Conservation (phyloP, 768 basidiomycete species). For the Kwoniella shandongensis region DNA sequence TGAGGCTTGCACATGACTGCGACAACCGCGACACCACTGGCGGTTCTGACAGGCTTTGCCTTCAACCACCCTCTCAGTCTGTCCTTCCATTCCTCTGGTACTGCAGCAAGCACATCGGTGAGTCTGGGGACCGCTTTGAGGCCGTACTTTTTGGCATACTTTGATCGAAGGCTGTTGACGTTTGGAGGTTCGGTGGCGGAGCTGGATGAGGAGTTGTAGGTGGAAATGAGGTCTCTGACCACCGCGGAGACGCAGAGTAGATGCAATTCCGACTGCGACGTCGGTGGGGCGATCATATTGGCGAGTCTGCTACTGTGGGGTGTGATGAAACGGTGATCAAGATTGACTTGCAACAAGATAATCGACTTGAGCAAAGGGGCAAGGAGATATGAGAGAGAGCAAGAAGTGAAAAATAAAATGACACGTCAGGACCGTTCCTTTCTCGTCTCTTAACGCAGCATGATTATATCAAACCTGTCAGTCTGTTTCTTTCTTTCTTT, state of each 20-base stretch:
- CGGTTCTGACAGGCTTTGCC: conserved; percentile 92
- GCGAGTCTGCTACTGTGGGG: neutral
- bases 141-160: conserved; percentile 84
- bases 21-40: conserved; percentile 96
- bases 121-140: conserved; percentile 85
- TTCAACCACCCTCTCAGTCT: conserved; percentile 82
- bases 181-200: conserved; percentile 66
- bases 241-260: conserved; percentile 91
- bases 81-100: conserved; percentile 95
- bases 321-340: neutral
- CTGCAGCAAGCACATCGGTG: conserved; percentile 97
- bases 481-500: conserved; percentile 1
- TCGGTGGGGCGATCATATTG: conserved; percentile 47
- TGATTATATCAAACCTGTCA: no score
- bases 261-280: conserved; percentile 83
- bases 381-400: neutral
- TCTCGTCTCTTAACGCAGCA: no score
- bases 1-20: conserved; percentile 99
- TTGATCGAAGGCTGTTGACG: conserved; percentile 80
- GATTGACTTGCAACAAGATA: neutral
- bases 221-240: conserved; percentile 81
- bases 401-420: neutral
- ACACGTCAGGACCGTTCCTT: no score
- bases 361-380: neutral
- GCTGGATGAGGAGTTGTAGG: conserved; percentile 36